Conservation (phyloP, 306 rosid genomes). For the Rubus parviflorus region DNA sequence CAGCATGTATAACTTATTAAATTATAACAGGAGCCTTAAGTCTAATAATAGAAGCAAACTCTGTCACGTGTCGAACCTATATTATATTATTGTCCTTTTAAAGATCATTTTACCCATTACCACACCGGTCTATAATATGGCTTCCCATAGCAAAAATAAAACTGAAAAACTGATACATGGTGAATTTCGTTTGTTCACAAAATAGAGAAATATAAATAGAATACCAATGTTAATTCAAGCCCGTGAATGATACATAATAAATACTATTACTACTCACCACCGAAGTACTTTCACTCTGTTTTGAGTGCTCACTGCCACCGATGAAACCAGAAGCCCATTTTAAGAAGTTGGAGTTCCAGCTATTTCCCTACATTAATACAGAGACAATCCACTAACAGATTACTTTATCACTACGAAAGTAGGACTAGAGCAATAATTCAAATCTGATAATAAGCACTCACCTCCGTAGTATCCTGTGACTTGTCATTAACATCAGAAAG, state of each 20-base stretch:
- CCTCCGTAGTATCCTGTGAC: conserved; percentile 52
- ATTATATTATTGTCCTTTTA: too few species aligned
- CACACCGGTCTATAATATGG: too few species aligned
- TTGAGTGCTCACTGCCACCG: conserved; percentile 59
- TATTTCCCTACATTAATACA: conserved; percentile 50
- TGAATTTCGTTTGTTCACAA: not conserved
- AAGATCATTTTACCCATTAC: too few species aligned
- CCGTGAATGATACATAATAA: conserved; percentile 8
- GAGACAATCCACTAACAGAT: conserved; percentile 12
- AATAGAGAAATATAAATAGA: not conserved
- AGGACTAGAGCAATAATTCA: not conserved
- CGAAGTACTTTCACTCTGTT: conserved; percentile 49
- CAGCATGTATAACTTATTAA: not conserved
- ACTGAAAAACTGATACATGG: not conserved
- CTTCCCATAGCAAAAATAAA: too few species aligned
- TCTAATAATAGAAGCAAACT: not conserved
- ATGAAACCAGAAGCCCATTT: conserved; percentile 97
- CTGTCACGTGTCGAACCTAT: too few species aligned
- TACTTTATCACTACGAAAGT: not conserved
- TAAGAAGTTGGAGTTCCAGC: conserved; percentile 83
- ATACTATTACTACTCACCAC: conserved; percentile 44
- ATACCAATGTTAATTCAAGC: conserved; percentile 3
- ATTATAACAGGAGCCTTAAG: not conserved
- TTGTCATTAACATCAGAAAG: conserved; percentile 53
- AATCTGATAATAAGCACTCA: conserved; percentile 37